phyloP scores from a whole-genome alignment of 306 rosid genomes.

The Neltuma alba region DNA sequence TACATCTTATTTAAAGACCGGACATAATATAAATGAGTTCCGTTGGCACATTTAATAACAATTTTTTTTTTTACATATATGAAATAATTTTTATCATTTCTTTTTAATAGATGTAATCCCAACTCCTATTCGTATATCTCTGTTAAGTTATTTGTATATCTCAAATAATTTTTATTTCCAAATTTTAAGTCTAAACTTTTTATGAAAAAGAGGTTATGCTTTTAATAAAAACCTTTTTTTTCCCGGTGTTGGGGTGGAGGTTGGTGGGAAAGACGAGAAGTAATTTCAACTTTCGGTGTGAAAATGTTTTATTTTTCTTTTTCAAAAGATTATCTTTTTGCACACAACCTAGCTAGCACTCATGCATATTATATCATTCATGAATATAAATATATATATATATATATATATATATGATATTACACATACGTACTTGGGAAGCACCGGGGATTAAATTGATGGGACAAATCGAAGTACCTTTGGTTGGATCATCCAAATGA shows the following conservation, averaged over 20 bases:
- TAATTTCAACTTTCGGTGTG: conserved; percentile 21
- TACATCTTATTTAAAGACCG: too few species aligned
- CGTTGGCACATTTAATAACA: too few species aligned
- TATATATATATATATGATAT: too few species aligned
- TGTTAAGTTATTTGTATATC: too few species aligned
- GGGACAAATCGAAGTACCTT: conserved; percentile 23
- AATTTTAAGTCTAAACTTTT: background rate
- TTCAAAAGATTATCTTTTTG: background rate
- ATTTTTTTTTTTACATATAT: too few species aligned
- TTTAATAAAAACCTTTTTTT: background rate
- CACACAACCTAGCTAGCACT: background rate
- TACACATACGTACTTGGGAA: too few species aligned
- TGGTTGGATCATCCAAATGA: conserved; percentile 37
- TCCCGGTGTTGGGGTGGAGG: background rate
- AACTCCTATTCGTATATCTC: too few species aligned
- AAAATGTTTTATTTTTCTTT: background rate
- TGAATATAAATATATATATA: background rate
- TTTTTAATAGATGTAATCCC: too few species aligned
- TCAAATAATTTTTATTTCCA: too few species aligned
- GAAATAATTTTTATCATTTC: too few species aligned
- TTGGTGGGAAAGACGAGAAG: background rate
- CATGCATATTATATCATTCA: background rate
- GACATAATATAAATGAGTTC: too few species aligned
- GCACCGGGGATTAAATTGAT: conserved; percentile 12
- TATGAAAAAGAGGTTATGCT: background rate